Conservation (phyloP, 305 asterid species). For the Petunia hybrid region DNA sequence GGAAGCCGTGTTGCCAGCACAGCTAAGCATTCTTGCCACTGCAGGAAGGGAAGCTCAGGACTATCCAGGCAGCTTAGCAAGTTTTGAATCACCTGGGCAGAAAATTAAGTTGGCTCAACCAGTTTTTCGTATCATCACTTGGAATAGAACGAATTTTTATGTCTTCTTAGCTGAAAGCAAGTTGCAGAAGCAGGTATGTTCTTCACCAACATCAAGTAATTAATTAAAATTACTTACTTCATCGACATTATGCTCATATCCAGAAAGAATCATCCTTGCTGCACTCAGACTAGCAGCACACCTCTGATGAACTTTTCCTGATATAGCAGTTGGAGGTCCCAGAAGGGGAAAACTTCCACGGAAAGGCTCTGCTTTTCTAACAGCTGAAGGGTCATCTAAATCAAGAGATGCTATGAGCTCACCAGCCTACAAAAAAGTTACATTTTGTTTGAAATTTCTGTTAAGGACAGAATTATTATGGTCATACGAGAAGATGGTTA, state of each 20-base stretch:
- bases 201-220: not conserved
- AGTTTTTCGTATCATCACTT: not conserved
- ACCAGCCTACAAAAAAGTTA: constrained; percentile 68
- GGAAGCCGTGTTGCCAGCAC: constrained; percentile 93
- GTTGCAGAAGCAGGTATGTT: not conserved
- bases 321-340: constrained; percentile 96
- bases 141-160: not conserved
- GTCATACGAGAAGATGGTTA: constrained; percentile 54
- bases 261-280: constrained; percentile 96
- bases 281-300: constrained; percentile 97
- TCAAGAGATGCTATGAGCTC: constrained; percentile 96
- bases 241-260: constrained; percentile 93
- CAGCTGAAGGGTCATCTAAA: constrained; percentile 98
- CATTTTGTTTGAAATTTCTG: constrained; percentile 31
- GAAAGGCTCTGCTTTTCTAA: constrained; percentile 96
- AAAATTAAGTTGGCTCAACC: constrained; percentile 27
- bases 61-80: constrained; percentile 95
- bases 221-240: constrained; percentile 57
- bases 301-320: constrained; percentile 96
- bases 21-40: constrained; percentile 99
- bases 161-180: not conserved
- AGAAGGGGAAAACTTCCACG: constrained; percentile 85
- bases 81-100: constrained; percentile 87
- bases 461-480: constrained; percentile 25
- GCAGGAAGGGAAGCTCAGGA: constrained; percentile 99